These are phyloP conservation scores for Heimioporus sp. DNA, from an alignment of 768 basidiomycete species.

Conservation along the genomic window DNA sequence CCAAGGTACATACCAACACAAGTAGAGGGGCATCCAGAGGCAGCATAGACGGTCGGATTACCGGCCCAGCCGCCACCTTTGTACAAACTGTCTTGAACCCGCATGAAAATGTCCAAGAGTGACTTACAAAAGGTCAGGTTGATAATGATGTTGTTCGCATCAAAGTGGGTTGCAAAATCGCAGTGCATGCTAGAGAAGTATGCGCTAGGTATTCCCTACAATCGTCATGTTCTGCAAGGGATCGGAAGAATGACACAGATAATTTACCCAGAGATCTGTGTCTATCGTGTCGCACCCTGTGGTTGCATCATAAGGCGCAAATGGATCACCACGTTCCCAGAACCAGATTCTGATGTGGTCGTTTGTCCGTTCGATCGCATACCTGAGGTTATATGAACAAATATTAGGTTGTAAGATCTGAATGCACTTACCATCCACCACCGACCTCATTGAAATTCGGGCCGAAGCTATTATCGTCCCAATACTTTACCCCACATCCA, in stretches of 20 bases:
- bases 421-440: slow-evolving; percentile 37
- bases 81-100: not conserved
- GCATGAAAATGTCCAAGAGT: too few species aligned
- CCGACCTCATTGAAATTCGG: slow-evolving; percentile 31
- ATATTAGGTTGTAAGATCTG: not conserved
- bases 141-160: slow-evolving; percentile 34
- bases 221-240: not conserved
- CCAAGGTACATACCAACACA: slow-evolving; percentile 22
- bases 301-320: slow-evolving; percentile 34
- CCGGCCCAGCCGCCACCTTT: slow-evolving; percentile 33
- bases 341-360: slow-evolving; percentile 39
- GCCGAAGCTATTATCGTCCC: slow-evolving; percentile 24
- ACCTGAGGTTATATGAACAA: slow-evolving; percentile 21
- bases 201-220: slow-evolving; percentile 33
- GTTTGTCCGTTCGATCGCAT: slow-evolving; percentile 36
- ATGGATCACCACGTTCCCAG: slow-evolving; percentile 35
- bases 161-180: slow-evolving; percentile 37
- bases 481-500: slow-evolving; percentile 36
- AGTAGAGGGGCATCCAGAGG: slow-evolving; percentile 31
- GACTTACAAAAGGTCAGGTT: slow-evolving; percentile 33
- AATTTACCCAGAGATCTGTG: slow-evolving; percentile 23
- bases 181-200: slow-evolving; percentile 39
- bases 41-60: slow-evolving; percentile 19
- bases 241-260: too few species aligned
- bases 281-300: slow-evolving; percentile 16